Conservation (phyloP, 257 asterid species). For the Ilex aquifolium region DNA sequence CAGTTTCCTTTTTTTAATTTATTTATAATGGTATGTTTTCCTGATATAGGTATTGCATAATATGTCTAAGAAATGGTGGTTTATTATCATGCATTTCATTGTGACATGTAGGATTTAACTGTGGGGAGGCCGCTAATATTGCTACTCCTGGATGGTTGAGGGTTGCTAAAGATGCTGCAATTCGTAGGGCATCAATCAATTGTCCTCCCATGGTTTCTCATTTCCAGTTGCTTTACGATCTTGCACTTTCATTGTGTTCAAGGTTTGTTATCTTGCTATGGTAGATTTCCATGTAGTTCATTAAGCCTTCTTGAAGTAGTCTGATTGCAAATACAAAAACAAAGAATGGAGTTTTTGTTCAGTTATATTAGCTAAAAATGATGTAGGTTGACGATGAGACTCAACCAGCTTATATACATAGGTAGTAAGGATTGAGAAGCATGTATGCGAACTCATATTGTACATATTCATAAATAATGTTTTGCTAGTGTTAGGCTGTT, state of each 20-base stretch:
- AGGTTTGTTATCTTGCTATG: slow-evolving; percentile 50
- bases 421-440: too few species aligned
- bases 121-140: slow-evolving; percentile 96
- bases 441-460: too few species aligned
- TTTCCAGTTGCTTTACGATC: slow-evolving; percentile 87
- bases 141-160: slow-evolving; percentile 99
- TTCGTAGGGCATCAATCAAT: slow-evolving; percentile 94
- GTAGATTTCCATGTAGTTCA: slow-evolving; percentile 1
- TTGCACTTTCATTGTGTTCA: slow-evolving; percentile 77
- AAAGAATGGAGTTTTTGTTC: too few species aligned
- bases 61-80: too few species aligned
- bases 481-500: too few species aligned
- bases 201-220: slow-evolving; percentile 98
- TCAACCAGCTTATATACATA: too few species aligned
- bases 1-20: slow-evolving; percentile 7
- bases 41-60: not conserved
- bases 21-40: slow-evolving; percentile 6
- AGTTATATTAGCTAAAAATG: too few species aligned
- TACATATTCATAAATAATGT: too few species aligned
- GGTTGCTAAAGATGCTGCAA: slow-evolving; percentile 93
- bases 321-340: too few species aligned
- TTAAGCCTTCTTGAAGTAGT: too few species aligned
- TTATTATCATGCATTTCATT: too few species aligned
- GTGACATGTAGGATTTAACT: slow-evolving; percentile 66
- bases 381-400: too few species aligned